phyloP scores from a whole-genome alignment of 257 asterid species.

The Solanum pennellii region DNA sequence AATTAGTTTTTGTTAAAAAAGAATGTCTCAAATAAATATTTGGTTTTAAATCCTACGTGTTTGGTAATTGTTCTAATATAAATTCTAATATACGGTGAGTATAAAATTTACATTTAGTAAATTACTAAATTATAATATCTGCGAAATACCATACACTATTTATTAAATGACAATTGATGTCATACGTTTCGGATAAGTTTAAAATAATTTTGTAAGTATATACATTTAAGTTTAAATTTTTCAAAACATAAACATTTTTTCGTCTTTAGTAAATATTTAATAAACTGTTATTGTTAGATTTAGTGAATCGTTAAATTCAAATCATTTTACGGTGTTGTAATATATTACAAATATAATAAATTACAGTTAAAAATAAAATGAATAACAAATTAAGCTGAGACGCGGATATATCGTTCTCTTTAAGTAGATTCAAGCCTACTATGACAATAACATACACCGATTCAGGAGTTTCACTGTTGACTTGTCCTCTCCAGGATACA shows the following conservation, averaged over 20 bases:
- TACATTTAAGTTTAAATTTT: not conserved
- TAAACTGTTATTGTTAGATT: not conserved
- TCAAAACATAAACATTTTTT: not conserved
- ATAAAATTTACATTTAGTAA: not conserved
- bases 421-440: too few relatives aligned
- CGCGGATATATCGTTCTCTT: accelerated
- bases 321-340: too few relatives aligned
- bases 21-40: not conserved
- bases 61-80: not conserved
- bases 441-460: too few relatives aligned
- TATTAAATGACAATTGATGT: not conserved
- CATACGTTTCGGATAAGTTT: not conserved
- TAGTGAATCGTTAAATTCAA: not conserved
- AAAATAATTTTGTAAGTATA: not conserved
- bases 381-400: too few relatives aligned
- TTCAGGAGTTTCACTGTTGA: too few relatives aligned
- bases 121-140: not conserved
- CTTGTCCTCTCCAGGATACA: too few relatives aligned
- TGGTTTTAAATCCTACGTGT: not conserved
- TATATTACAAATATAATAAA: too few relatives aligned
- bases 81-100: not conserved
- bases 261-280: not conserved
- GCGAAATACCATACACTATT: not conserved
- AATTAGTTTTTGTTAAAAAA: not conserved
- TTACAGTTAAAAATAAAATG: too few relatives aligned